Evolutionary conservation across 2,329 filamentous ascomycete genomes (phyloP).

Genomic region (Microdochium trichocladiopsis): DNA sequence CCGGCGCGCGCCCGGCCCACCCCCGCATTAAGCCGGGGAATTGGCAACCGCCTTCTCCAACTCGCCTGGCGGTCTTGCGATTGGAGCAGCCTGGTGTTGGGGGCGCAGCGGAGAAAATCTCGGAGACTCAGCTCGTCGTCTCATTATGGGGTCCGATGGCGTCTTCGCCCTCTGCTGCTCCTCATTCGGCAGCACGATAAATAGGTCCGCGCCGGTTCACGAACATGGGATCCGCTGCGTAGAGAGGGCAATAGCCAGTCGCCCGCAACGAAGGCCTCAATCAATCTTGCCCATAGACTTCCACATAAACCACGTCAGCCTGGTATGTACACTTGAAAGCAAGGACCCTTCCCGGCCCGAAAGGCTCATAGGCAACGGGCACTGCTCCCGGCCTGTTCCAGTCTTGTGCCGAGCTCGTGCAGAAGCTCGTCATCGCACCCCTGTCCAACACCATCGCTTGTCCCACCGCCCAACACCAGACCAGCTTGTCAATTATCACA

Average conservation of each 20-base stretch:
- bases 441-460: neutral
- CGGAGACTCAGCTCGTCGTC: slow-evolving; percentile 4
- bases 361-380: too few species aligned
- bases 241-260: neutral
- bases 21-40: neutral
- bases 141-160: slow-evolving; percentile 6
- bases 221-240: neutral
- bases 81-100: neutral
- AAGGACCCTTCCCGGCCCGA: too few species aligned
- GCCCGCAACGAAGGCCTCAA: neutral
- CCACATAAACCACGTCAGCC: too few species aligned
- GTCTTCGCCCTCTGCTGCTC: slow-evolving; percentile 1
- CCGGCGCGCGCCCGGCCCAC: neutral
- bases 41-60: neutral
- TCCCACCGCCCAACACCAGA: neutral
- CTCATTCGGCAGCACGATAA: neutral
- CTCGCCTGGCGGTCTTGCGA: neutral
- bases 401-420: neutral
- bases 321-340: too few species aligned
- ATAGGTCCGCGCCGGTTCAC: neutral
- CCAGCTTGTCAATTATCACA: neutral
- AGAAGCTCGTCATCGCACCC: neutral
- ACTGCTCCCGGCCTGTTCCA: neutral
- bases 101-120: slow-evolving; percentile 8
- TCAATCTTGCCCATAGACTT: too few species aligned